A percentile compares a stretch with the other conserved stretches of the same genome.
These are phyloP conservation scores for Smittium culicis DNA, from an alignment of 371 early-diverging fungal genomes.

Conservation along the genomic window DNA sequence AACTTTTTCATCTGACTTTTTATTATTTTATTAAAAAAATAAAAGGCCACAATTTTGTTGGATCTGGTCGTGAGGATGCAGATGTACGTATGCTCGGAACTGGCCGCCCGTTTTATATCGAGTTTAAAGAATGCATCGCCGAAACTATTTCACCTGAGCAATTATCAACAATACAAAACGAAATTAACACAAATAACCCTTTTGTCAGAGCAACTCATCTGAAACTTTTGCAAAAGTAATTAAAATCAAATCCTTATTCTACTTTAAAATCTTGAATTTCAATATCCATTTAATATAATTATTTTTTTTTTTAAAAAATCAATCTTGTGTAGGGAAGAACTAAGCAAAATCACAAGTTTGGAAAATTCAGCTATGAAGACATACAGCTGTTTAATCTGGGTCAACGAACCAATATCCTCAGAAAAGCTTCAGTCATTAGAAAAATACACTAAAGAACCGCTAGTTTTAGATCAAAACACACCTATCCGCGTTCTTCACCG, in stretches of 20 bases:
- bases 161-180: background rate
- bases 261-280: too few species aligned
- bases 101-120: conserved; percentile 89
- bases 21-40: background rate
- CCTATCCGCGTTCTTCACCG: conserved; percentile 90
- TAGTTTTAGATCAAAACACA: conserved; percentile 71
- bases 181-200: background rate
- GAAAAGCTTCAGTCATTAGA: conserved; percentile 41
- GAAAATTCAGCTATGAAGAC: conserved; percentile 71
- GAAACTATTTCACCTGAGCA: background rate
- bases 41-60: conserved; percentile 59
- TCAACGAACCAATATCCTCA: conserved; percentile 39
- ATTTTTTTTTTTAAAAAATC: too few species aligned
- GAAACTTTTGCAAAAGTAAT: background rate
- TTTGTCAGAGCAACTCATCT: background rate
- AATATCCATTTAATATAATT: too few species aligned
- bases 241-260: too few species aligned
- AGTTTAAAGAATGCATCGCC: conserved; percentile 46
- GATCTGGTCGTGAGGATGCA: conserved; percentile 92
- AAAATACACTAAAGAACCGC: conserved; percentile 27
- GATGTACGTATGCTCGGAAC: conserved; percentile 91
- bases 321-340: conserved; percentile 27
- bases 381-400: conserved; percentile 65
- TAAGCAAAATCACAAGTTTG: conserved; percentile 64
- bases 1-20: background rate